Conservation (phyloP, 768 basidiomycete species). For the Mycena kentingensis region DNA sequence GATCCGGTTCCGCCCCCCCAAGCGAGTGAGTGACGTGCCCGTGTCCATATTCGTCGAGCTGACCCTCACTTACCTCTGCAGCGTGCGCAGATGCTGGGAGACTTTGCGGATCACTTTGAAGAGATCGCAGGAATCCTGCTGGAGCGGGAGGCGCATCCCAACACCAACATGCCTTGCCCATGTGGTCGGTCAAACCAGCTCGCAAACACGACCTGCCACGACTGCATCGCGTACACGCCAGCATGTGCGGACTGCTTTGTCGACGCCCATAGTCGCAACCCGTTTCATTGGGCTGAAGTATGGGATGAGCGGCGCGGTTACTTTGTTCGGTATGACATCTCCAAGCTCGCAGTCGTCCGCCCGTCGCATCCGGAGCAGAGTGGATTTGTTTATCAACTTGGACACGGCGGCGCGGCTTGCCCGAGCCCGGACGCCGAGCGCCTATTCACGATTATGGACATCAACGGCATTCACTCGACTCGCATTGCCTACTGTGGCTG, state of each 20-base stretch:
- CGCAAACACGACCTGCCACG: background rate
- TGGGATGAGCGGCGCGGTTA: background rate
- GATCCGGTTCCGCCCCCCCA: too few species aligned
- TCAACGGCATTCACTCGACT: conserved; percentile 9
- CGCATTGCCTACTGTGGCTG: too few species aligned
- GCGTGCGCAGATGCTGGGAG: background rate
- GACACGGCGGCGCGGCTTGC: background rate
- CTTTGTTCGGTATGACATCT: background rate
- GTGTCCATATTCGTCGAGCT: too few species aligned
- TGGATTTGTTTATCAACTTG: too few species aligned
- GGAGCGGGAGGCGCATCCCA: background rate
- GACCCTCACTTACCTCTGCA: background rate
- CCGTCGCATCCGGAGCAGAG: too few species aligned
- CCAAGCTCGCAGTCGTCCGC: background rate
- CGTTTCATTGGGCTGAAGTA: background rate
- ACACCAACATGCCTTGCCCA: background rate
- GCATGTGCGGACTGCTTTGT: background rate
- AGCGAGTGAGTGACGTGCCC: too few species aligned
- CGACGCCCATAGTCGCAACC: background rate
- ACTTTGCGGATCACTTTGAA: background rate
- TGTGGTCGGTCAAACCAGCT: background rate
- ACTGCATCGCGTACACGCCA: background rate
- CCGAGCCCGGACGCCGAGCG: background rate
- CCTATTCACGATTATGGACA: conserved; percentile 3
- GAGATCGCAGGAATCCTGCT: background rate